Conservation (phyloP, 2,329 filamentous ascomycete genomes). For the Aureobasidium namibiae region DNA sequence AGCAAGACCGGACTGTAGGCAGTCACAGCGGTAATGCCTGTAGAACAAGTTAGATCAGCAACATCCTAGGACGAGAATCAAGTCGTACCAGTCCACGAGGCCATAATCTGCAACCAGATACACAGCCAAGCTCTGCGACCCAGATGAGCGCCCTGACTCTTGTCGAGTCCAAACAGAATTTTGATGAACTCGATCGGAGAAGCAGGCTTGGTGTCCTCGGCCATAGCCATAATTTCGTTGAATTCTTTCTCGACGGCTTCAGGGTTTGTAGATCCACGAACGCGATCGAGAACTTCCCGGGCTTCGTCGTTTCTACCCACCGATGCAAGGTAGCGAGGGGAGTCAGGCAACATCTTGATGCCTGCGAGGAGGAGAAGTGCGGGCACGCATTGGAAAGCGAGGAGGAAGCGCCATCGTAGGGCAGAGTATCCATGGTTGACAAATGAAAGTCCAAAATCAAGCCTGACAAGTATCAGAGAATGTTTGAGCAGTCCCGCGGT, state of each 20-base stretch:
- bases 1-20: conserved; percentile 27
- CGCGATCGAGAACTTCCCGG: conserved; percentile 20
- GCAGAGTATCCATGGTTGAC: conserved; percentile 19
- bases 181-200: conserved; percentile 33
- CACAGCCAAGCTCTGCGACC: conserved; percentile 36
- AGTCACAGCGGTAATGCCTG: conserved; percentile 30
- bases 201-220: conserved; percentile 25
- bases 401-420: conserved; percentile 21
- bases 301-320: conserved; percentile 26
- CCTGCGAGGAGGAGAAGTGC: conserved; percentile 32
- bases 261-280: conserved; percentile 27
- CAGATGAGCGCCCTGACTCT: conserved; percentile 26
- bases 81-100: conserved; percentile 31
- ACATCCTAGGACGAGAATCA: too few species aligned
- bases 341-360: conserved; percentile 38
- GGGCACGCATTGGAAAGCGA: conserved; percentile 35
- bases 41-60: too few species aligned
- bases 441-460: conserved; percentile 30
- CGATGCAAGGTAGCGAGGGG: conserved; percentile 30
- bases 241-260: conserved; percentile 21
- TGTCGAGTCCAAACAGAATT: conserved; percentile 28
- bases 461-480: too few species aligned
- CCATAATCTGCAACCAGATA: conserved; percentile 40
- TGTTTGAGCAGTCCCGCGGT: too few species aligned
- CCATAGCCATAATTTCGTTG: conserved; percentile 29